Evolutionary conservation across 257 asterid genomes (phyloP), one percentile per base, ranked within the genome.

Genomic region (Verbena officinalis): DNA sequence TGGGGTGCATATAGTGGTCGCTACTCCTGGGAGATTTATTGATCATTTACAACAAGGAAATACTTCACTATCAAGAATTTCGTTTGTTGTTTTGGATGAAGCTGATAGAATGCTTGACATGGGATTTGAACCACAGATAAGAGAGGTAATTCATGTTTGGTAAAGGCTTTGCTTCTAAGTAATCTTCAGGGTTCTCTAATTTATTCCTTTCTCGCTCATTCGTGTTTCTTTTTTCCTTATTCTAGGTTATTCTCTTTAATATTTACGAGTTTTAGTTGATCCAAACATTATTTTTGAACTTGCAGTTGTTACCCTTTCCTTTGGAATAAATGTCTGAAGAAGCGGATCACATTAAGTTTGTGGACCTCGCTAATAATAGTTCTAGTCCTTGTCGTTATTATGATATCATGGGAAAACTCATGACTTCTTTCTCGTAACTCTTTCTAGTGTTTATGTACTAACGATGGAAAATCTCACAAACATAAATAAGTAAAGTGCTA

Each of bases 51-150:
- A 86, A 72, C 95, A 88, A 71, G 90, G 91, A 80, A 88, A 86
- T 75, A 84, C 90, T 65, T 82, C 84, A 55, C 75, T 91, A 45
- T 80, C 89, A 30, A 84, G 96, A 72, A 78, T 82, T 42, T 73
- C 95, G 20, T 91, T 78, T 80, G 73, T 91, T 69, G 87, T 86
- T 71, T 78, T 91, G 73, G 97, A 90, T 72, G 97, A 91, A 65
- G 97, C 97, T 73, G 97, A 91, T 66, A 79, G 97, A 64, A 88
- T 91, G 97, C 95, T 91, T 53, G 96, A 91, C 76, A 86, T 91
- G 95, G 97, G 97, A 69, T 91, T 91, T 79, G 97, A 91, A 79
- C 93, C 95, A 69, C 95, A 91, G 80, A 91, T 91, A 80, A 86
- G 89, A 86, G 96, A 90, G 95, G 97, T 88, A 58, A 42, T 39